Percentiles rank a stretch among this genome's conserved stretches.
Evolutionary conservation across 176 grass and related monocot genomes (phyloP).

Genomic region (Phyllostachys edulis): DNA sequence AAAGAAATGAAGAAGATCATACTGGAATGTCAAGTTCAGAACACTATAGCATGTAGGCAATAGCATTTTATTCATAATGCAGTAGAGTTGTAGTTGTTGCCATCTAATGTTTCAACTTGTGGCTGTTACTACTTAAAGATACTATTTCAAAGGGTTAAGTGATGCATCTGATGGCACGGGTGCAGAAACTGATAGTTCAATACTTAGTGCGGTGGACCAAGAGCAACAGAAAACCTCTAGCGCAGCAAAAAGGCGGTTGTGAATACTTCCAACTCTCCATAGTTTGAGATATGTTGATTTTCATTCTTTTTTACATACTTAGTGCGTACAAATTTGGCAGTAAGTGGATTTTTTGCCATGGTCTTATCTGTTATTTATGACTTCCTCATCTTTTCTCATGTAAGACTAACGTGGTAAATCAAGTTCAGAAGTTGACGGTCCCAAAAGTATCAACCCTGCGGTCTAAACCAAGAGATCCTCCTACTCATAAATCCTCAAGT

Average conservation of each 20-base stretch:
- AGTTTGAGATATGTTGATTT: slow-evolving; percentile 15
- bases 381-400: no score
- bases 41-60: neutral
- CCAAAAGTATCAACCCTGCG: no score
- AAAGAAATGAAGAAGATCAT: slow-evolving; percentile 19
- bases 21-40: slow-evolving; percentile 8
- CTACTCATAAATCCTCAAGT: no score
- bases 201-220: slow-evolving; percentile 41
- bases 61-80: neutral
- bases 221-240: slow-evolving; percentile 53
- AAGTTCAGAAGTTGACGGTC: no score
- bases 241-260: slow-evolving; percentile 61
- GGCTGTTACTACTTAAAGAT: slow-evolving; percentile 74
- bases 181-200: slow-evolving; percentile 70
- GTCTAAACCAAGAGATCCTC: no score
- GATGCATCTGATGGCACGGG: slow-evolving; percentile 67
- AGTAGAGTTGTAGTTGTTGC: slow-evolving; percentile 1
- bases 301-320: no score
- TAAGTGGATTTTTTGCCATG: no score
- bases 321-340: no score
- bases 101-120: slow-evolving; percentile 12
- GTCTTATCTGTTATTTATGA: no score
- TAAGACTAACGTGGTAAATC: no score
- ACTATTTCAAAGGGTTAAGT: slow-evolving; percentile 75
- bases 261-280: slow-evolving; percentile 27